Percentiles rank a stretch among this genome's conserved stretches.
phyloP scores from a whole-genome alignment of 495 filamentous ascomycete genomes.

The Xylaria venustula region DNA sequence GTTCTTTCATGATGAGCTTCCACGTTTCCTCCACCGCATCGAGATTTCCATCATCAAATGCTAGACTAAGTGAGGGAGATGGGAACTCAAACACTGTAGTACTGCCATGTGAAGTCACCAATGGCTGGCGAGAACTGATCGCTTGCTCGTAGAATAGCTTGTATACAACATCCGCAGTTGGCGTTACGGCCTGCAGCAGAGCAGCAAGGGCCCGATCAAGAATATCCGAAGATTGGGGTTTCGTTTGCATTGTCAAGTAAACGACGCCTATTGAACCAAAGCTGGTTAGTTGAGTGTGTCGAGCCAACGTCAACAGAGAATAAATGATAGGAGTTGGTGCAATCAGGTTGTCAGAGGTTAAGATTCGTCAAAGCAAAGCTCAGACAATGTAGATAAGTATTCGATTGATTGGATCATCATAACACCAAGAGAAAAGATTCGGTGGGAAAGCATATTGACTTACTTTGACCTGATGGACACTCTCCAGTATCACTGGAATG shows the following conservation, averaged over 20 bases:
- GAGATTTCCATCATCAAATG: slow-evolving; percentile 66
- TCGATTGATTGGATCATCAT: slow-evolving; percentile 78
- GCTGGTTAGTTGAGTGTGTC: slow-evolving; percentile 43
- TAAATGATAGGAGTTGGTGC: slow-evolving; percentile 20
- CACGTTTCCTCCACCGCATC: slow-evolving; percentile 62
- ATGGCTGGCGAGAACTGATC: slow-evolving; percentile 19
- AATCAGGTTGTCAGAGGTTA: slow-evolving; percentile 88
- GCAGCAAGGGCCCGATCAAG: slow-evolving; percentile 55
- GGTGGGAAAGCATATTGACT: slow-evolving; percentile 41
- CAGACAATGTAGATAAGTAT: slow-evolving; percentile 99
- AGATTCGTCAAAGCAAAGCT: slow-evolving; percentile 74
- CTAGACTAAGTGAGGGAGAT: slow-evolving; percentile 56
- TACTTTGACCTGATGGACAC: slow-evolving; percentile 84
- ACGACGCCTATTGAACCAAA: slow-evolving; percentile 59
- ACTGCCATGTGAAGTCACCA: slow-evolving; percentile 21
- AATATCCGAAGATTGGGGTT: slow-evolving; percentile 34
- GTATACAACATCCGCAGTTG: slow-evolving; percentile 50
- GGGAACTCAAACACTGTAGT: slow-evolving; percentile 46
- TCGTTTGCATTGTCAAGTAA: slow-evolving; percentile 58
- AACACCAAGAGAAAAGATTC: slow-evolving; percentile 31
- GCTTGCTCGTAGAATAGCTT: slow-evolving; percentile 61
- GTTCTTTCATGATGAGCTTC: slow-evolving; percentile 57
- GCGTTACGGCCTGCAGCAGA: slow-evolving; percentile 47
- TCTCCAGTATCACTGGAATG: slow-evolving; percentile 88
- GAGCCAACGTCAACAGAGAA: slow-evolving; percentile 7